A percentile compares a stretch with the other conserved stretches of the same genome.
Conservation (phyloP, 2,329 filamentous ascomycete genomes). For the Sphaerulina populicola region DNA sequence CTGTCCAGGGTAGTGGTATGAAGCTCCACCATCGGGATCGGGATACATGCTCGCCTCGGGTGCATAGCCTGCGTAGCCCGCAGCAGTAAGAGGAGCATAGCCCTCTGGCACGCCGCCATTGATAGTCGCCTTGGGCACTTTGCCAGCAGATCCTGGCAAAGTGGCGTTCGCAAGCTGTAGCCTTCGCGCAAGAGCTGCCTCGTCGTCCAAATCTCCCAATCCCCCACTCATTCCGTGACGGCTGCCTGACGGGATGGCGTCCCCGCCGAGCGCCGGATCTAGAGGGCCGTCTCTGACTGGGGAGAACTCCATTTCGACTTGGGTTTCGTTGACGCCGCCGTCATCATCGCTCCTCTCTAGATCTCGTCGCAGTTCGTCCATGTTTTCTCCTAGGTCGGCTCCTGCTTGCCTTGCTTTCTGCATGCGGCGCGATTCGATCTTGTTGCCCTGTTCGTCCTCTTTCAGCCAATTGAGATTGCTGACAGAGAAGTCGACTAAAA, state of each 20-base stretch:
- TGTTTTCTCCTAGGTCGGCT: slow-evolving; percentile 38
- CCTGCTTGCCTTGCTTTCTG: slow-evolving; percentile 42
- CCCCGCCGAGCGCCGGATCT: slow-evolving; percentile 31
- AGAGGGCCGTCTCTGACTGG: slow-evolving; percentile 30
- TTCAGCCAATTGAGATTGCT: slow-evolving; percentile 81
- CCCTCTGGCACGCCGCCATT: slow-evolving; percentile 24
- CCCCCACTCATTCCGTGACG: slow-evolving; percentile 13
- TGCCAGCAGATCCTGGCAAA: slow-evolving; percentile 26
- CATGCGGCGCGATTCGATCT: slow-evolving; percentile 33
- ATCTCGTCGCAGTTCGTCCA: slow-evolving; percentile 42
- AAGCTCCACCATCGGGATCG: slow-evolving; percentile 20
- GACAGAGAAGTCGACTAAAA: slow-evolving; percentile 78
- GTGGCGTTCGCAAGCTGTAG: slow-evolving; percentile 28
- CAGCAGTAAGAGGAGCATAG: slow-evolving; percentile 27
- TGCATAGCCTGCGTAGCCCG: slow-evolving; percentile 27
- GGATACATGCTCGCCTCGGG: slow-evolving; percentile 29
- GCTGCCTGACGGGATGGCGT: slow-evolving; percentile 7
- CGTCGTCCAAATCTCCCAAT: slow-evolving; percentile 20
- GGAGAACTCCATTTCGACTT: slow-evolving; percentile 38
- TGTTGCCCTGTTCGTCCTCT: slow-evolving; percentile 39
- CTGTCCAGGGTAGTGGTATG: slow-evolving; percentile 26
- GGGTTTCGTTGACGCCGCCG: slow-evolving; percentile 31
- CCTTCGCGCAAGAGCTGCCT: slow-evolving; percentile 25
- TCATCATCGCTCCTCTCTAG: slow-evolving; percentile 35
- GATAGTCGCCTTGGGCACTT: slow-evolving; percentile 24